These are phyloP conservation scores for Lepiota venenata DNA, from an alignment of 768 basidiomycete genomes.

Conservation along the genomic window DNA sequence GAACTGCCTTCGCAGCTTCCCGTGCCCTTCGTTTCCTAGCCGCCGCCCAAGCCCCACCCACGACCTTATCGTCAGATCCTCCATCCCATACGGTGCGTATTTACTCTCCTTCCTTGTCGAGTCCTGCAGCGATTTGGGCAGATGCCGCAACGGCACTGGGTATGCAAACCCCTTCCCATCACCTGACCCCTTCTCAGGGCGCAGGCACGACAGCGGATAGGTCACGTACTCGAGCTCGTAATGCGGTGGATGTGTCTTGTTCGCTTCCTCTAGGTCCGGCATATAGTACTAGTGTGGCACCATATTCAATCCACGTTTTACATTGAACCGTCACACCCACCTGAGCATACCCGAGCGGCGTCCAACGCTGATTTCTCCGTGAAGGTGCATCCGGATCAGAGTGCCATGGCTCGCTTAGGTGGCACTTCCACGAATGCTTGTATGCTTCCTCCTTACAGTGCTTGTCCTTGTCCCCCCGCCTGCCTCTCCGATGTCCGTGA, in stretches of 20 bases:
- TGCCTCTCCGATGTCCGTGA: conserved; percentile 47
- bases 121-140: conserved; percentile 47
- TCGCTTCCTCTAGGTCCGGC: conserved; percentile 47
- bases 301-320: conserved; percentile 11
- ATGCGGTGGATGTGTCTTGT: conserved; percentile 47
- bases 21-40: conserved; percentile 49
- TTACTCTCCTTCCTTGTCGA: conserved; percentile 38
- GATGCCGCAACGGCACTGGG: conserved; percentile 52
- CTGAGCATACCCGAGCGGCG: conserved; percentile 84
- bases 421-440: conserved; percentile 61
- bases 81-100: conserved; percentile 69
- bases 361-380: conserved; percentile 63
- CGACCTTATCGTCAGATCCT: conserved; percentile 73
- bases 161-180: conserved; percentile 31
- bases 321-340: conserved; percentile 36
- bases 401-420: conserved; percentile 55
- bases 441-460: conserved; percentile 50
- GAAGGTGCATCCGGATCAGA: conserved; percentile 68
- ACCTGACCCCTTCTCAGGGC: conserved; percentile 25
- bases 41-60: conserved; percentile 68
- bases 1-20: conserved; percentile 61
- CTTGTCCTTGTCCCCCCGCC: conserved; percentile 38
- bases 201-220: conserved; percentile 41
- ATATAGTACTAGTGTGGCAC: conserved; percentile 55
- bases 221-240: conserved; percentile 83